phyloP scores from a whole-genome alignment of 805 yeast species.

The Barnettozyma pratensis region DNA sequence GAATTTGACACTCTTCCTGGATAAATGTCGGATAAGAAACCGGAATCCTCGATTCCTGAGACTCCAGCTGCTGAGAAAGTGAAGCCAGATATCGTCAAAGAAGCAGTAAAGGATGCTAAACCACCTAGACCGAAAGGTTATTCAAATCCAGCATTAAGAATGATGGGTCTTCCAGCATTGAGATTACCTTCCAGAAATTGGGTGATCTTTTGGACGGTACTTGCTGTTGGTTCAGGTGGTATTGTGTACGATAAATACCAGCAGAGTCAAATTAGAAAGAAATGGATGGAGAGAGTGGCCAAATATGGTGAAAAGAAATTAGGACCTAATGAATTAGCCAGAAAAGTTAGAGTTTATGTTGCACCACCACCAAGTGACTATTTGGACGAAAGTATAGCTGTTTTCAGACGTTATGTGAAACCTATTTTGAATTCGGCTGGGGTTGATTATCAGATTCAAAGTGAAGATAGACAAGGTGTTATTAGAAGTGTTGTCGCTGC shows the following conservation, averaged over 20 bases:
- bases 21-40: conserved; percentile 4
- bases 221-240: conserved; percentile 67
- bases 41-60: neutral
- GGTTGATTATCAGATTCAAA: conserved; percentile 71
- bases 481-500: conserved; percentile 80
- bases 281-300: conserved; percentile 60
- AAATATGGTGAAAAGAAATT: conserved; percentile 45
- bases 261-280: conserved; percentile 58
- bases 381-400: conserved; percentile 63
- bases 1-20: no score
- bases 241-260: conserved; percentile 71
- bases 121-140: conserved; percentile 33
- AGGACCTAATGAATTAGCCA: conserved; percentile 47
- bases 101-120: conserved; percentile 2
- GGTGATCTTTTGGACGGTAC: conserved; percentile 79
- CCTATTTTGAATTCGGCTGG: conserved; percentile 84
- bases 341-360: conserved; percentile 75
- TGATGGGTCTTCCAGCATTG: conserved; percentile 78
- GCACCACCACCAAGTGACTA: conserved; percentile 98
- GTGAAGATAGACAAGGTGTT: conserved; percentile 84
- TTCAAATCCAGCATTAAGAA: conserved; percentile 73
- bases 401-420: conserved; percentile 75
- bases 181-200: conserved; percentile 88
- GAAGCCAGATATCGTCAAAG: conserved; percentile 4
- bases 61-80: neutral